Evolutionary conservation across 768 basidiomycete species (phyloP).

Genomic region (Asterophora lycoperdoides): DNA sequence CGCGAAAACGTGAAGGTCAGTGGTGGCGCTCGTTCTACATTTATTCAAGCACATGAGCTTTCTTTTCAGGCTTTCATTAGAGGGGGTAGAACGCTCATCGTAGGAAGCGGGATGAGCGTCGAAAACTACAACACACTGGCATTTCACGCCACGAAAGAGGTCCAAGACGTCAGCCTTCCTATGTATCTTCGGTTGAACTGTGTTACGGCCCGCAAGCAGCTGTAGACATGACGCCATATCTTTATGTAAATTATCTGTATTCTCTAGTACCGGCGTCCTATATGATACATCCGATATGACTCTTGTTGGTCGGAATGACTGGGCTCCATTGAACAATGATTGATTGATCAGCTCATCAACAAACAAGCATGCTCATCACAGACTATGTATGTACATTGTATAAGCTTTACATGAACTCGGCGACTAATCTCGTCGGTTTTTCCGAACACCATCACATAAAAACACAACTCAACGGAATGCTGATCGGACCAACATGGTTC

Average conservation of each 20-base stretch:
- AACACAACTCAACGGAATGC: too few species aligned
- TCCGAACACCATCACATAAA: too few species aligned
- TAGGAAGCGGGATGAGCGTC: constrained; percentile 1
- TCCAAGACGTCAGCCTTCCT: constrained; percentile 4
- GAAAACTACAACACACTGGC: constrained; percentile 1
- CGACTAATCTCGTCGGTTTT: too few species aligned
- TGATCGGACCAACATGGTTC: too few species aligned
- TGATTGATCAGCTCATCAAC: too few species aligned
- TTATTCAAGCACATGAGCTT: neutral
- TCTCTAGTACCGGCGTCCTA: too few species aligned
- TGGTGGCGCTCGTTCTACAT: neutral
- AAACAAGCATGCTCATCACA: too few species aligned
- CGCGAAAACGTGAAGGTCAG: constrained; percentile 7
- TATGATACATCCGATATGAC: too few species aligned
- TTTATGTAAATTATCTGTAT: neutral
- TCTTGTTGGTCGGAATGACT: too few species aligned
- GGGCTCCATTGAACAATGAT: too few species aligned
- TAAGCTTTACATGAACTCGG: too few species aligned
- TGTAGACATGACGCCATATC: neutral
- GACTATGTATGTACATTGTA: too few species aligned
- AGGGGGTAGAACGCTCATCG: constrained; percentile 1
- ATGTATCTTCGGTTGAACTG: constrained; percentile 6
- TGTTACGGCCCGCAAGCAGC: constrained; percentile 4
- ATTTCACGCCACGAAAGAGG: constrained; percentile 2
- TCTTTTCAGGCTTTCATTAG: constrained; percentile 2